A percentile compares a stretch with the other conserved stretches of the same genome.
These are phyloP conservation scores for Williopsis jadinii DNA, from an alignment of 1,139 yeast species.

Conservation along the genomic window DNA sequence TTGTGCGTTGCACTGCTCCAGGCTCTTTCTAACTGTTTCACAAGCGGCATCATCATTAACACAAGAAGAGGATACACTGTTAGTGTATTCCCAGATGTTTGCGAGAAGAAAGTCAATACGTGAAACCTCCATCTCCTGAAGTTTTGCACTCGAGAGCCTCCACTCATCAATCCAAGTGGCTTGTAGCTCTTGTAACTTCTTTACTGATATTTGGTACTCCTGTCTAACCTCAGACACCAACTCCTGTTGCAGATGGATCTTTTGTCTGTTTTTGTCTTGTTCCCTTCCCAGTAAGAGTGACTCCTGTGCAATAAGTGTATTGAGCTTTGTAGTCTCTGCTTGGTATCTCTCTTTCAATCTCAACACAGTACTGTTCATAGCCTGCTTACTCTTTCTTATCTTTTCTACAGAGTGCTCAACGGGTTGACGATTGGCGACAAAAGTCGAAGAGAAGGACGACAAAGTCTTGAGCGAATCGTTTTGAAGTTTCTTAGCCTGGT, in stretches of 20 bases:
- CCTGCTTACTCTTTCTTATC: constrained; percentile 19
- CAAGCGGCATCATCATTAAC: constrained; percentile 73
- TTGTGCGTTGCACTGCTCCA: constrained; percentile 63
- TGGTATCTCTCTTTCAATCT: constrained; percentile 47
- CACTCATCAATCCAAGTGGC: constrained; percentile 77
- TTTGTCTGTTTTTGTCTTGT: constrained; percentile 57
- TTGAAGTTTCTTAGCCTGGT: constrained; percentile 37
- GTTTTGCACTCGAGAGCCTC: constrained; percentile 58
- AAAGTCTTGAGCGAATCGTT: constrained; percentile 37
- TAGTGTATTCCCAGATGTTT: constrained; percentile 79
- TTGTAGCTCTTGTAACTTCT: constrained; percentile 57
- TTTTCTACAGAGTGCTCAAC: constrained; percentile 38
- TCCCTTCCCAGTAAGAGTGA: constrained; percentile 78
- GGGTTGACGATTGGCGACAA: constrained; percentile 39
- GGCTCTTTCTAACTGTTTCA: constrained; percentile 57
- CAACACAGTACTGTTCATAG: constrained; percentile 25
- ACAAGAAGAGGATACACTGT: constrained; percentile 67
- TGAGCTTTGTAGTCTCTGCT: constrained; percentile 50
- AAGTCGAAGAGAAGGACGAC: constrained; percentile 33
- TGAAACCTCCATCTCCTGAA: constrained; percentile 74
- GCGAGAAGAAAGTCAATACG: constrained; percentile 70
- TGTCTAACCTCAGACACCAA: constrained; percentile 42
- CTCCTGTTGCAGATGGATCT: constrained; percentile 48
- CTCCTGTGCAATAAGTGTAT: constrained; percentile 53
- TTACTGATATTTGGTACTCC: constrained; percentile 54